Conservation (phyloP, 257 asterid genomes). For the Ajuga chamaepitys region DNA sequence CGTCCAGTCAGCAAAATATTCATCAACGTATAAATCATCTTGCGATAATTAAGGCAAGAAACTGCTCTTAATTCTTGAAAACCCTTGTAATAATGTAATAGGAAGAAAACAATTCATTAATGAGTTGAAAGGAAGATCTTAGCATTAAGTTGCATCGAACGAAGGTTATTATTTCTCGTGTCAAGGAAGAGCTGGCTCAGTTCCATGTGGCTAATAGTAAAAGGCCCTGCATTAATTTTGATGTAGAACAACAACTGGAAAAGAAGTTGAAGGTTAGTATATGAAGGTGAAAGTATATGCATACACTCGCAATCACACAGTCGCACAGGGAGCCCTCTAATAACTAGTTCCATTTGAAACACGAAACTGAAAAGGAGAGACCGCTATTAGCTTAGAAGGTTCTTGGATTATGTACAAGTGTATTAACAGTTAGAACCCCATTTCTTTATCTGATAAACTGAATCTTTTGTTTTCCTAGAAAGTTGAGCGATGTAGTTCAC, state of each 20-base stretch:
- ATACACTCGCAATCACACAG: background rate
- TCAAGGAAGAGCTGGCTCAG: conserved; percentile 75
- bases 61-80: background rate
- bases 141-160: conserved; percentile 52
- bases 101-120: conserved; percentile 85
- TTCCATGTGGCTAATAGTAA: conserved; percentile 73
- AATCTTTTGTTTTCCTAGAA: background rate
- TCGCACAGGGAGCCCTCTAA: background rate
- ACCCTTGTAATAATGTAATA: conserved; percentile 23
- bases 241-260: conserved; percentile 57
- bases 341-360: conserved; percentile 17
- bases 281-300: background rate
- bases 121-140: conserved; percentile 75
- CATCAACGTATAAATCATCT: conserved; percentile 98
- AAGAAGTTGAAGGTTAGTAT: conserved; percentile 65
- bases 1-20: conserved; percentile 91
- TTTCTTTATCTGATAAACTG: background rate
- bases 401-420: conserved; percentile 67
- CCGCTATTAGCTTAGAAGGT: conserved; percentile 83
- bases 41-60: conserved; percentile 77
- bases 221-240: conserved; percentile 58
- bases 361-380: conserved; percentile 88
- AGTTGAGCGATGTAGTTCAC: background rate
- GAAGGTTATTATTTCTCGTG: conserved; percentile 65
- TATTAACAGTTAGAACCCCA: conserved; percentile 48